Percentiles rank a stretch among this genome's conserved stretches.
Conservation (phyloP, 2,329 filamentous ascomycete species). For the Aspergillus sp. region DNA sequence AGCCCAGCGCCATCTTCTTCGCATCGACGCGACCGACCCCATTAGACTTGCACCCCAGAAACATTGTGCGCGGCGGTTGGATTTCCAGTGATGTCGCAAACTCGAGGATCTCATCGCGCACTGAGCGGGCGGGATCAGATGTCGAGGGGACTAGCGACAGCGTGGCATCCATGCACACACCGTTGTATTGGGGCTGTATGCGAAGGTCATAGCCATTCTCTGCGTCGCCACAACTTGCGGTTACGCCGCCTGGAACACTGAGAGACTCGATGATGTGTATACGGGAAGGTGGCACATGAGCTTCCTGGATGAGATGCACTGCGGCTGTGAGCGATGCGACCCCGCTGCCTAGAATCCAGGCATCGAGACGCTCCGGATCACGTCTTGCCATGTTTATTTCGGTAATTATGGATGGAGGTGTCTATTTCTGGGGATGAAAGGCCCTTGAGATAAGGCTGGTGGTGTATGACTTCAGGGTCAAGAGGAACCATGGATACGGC, state of each 20-base stretch:
- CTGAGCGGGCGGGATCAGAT: slow-evolving; percentile 10
- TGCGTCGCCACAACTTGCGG: slow-evolving; percentile 29
- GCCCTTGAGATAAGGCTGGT: no score
- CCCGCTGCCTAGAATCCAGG: slow-evolving; percentile 38
- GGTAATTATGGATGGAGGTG: background rate
- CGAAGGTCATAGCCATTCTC: slow-evolving; percentile 38
- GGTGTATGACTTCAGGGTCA: background rate
- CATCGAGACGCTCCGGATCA: slow-evolving; percentile 19
- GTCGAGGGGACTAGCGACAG: slow-evolving; percentile 32
- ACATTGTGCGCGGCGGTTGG: slow-evolving; percentile 10
- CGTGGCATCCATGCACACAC: slow-evolving; percentile 34
- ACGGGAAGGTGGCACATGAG: slow-evolving; percentile 31
- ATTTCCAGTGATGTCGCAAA: slow-evolving; percentile 1
- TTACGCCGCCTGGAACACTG: slow-evolving; percentile 29
- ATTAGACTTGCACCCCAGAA: slow-evolving; percentile 12
- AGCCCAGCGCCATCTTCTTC: slow-evolving; percentile 10
- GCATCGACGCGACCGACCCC: slow-evolving; percentile 7
- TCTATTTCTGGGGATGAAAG: background rate
- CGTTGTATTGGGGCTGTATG: slow-evolving; percentile 36
- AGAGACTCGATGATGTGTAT: slow-evolving; percentile 39
- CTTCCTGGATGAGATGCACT: slow-evolving; percentile 38
- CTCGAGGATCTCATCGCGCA: slow-evolving; percentile 20
- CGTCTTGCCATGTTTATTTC: slow-evolving; percentile 21
- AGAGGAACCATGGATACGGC: slow-evolving; percentile 8
- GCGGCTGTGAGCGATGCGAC: slow-evolving; percentile 37